Evolutionary conservation across 768 basidiomycete species (phyloP), one percentile per base, ranked within the genome.

Genomic region (Leccinum barrowsii): DNA sequence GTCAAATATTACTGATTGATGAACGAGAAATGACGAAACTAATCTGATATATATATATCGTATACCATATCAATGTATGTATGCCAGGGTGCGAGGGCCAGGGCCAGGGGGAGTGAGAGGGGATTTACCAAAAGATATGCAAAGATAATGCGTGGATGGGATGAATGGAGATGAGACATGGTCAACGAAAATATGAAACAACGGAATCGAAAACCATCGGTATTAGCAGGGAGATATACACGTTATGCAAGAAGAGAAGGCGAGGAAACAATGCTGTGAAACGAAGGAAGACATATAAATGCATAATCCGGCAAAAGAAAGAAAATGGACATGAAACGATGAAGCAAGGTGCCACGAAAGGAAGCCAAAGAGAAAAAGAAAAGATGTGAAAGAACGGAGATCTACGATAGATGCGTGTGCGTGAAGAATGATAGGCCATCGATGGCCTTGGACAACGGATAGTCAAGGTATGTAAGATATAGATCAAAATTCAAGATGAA

Each of bases 381-480:
- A 42, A 49, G 6, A 49, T 49, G 50, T 56, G 52, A 47, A 48
- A 7, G 46, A 7, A 48, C 55, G 60, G 51, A 66, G 64, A 65
- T 65, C 65, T 66, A 65, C 57, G 37, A 30, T 34, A 58, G n/a
- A 55, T 57, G 48, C 48, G 19, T 59, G 66, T 59, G 50, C 22
- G 48, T 56, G 55, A 47, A 50, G 51, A 19, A 32, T 30, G 56
- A 50, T 65, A 19, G 19, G 55, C 21, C 21, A 49, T 37, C 54
- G 48, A 65, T 51, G 61, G 44, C 55, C 26, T 13, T 30, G 42
- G 19, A 26, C 8, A n/a, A 22, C 12, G 26, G 47, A 57, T 24
- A 35, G 54, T 26, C 21, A 32, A 26, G 35, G 54, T 58, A 63
- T 57, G 51, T 60, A 65, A 53, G 28, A 28, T 50, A 28, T 50